Conservation (phyloP, 2,329 filamentous ascomycete species). For the Colletotrichum sublineola region DNA sequence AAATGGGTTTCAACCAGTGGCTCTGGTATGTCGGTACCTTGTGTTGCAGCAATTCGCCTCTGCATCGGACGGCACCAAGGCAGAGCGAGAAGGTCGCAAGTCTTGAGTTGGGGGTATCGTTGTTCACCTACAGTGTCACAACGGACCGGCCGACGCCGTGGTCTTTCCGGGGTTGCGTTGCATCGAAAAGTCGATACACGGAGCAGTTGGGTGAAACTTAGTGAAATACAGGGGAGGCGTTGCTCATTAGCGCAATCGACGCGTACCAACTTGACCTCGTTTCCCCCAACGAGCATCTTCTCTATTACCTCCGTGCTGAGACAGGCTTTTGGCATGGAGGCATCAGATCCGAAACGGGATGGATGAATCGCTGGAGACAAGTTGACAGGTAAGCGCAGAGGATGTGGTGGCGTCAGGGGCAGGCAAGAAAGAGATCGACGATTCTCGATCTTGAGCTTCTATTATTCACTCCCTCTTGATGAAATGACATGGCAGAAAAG, state of each 20-base stretch:
- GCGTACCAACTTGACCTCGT: constrained; percentile 23
- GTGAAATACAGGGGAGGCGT: constrained; percentile 35
- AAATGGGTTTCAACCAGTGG: background rate
- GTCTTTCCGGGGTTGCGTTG: constrained; percentile 34
- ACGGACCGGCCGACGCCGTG: constrained; percentile 33
- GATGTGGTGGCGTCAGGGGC: background rate
- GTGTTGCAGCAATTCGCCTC: background rate
- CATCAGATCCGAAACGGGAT: constrained; percentile 30
- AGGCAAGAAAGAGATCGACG: background rate
- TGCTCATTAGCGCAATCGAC: constrained; percentile 26
- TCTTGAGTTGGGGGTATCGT: constrained; percentile 16
- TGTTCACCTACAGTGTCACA: constrained; percentile 32
- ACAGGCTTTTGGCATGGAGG: constrained; percentile 31
- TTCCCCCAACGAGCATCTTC: constrained; percentile 10
- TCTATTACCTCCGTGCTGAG: constrained; percentile 31
- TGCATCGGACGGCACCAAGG: background rate
- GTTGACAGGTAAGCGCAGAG: background rate
- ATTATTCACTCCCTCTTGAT: background rate
- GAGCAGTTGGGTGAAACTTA: constrained; percentile 28
- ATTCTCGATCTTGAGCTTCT: background rate
- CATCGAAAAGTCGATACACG: constrained; percentile 36
- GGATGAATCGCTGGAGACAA: constrained; percentile 11
- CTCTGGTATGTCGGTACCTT: background rate
- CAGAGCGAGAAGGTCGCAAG: background rate
- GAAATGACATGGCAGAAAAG: background rate